These are phyloP conservation scores for Xylaria polymorpha DNA, from an alignment of 2,329 filamentous ascomycete species.

Conservation along the genomic window DNA sequence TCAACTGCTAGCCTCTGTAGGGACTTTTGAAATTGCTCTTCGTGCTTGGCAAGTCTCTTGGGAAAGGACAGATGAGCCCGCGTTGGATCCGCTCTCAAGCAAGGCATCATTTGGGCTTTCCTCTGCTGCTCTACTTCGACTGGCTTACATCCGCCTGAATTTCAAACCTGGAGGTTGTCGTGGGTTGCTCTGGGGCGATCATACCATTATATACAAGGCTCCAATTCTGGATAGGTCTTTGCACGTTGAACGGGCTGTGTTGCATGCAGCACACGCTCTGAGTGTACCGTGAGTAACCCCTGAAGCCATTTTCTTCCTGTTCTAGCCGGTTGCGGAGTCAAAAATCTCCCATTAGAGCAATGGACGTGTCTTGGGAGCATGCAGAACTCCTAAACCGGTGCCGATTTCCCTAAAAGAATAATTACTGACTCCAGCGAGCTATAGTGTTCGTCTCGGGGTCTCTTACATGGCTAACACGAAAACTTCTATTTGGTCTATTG, in stretches of 20 bases:
- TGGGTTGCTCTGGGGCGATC: conserved; percentile 59
- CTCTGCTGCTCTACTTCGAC: conserved; percentile 49
- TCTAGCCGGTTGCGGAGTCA: too few species aligned
- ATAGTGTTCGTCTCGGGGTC: conserved; percentile 60
- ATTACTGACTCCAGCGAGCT: too few species aligned
- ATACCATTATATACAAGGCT: conserved; percentile 55
- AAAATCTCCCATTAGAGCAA: too few species aligned
- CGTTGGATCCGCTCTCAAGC: conserved; percentile 63
- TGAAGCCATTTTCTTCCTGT: too few species aligned
- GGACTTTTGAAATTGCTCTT: conserved; percentile 58
- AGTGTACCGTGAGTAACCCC: conserved; percentile 55
- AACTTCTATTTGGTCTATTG: conserved; percentile 66
- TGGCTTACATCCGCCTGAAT: conserved; percentile 41
- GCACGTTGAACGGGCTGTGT: conserved; percentile 52
- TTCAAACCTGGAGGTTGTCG: conserved; percentile 59
- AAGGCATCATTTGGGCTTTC: conserved; percentile 65
- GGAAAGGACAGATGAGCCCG: conserved; percentile 64
- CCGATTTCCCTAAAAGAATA: too few species aligned
- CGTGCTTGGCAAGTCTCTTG: conserved; percentile 63
- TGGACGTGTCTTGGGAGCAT: too few species aligned
- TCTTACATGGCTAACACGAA: conserved; percentile 64
- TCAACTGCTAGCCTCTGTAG: conserved; percentile 53
- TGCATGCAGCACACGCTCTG: conserved; percentile 65
- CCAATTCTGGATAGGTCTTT: conserved; percentile 55
- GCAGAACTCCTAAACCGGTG: too few species aligned